Conservation (phyloP, 148 eudicot genomes). For the Vaccinium myrtillus region DNA sequence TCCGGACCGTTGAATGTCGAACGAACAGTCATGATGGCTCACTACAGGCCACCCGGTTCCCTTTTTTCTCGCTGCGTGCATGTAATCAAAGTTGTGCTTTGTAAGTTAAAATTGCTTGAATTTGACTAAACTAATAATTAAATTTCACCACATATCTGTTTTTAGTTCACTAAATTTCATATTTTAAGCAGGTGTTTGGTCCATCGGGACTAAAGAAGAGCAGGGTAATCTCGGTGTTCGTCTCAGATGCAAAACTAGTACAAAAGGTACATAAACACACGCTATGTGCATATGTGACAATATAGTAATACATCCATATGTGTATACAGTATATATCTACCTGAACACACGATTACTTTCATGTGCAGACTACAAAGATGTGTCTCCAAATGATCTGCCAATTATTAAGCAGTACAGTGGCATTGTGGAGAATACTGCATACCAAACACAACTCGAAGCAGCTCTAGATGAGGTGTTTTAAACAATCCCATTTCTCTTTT, state of each 20-base stretch:
- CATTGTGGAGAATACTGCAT: conserved; percentile 15
- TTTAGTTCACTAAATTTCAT: no score
- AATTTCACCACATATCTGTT: no score
- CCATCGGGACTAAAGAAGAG: background rate
- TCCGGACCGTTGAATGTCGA: no score
- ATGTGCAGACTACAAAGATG: conserved; percentile 26
- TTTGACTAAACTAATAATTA: no score
- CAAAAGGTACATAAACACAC: conserved; percentile 24
- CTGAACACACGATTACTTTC: no score
- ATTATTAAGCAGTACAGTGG: conserved; percentile 16
- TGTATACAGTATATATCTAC: background rate
- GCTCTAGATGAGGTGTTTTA: conserved; percentile 5
- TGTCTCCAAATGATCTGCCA: conserved; percentile 21
- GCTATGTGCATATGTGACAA: no score
- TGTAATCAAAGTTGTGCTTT: no score
- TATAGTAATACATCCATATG: background rate
- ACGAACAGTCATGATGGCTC: no score
- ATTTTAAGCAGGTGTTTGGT: conserved; percentile 14
- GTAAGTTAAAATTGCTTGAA: no score
- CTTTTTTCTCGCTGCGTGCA: no score
- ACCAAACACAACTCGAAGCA: conserved; percentile 22
- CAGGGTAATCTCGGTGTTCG: background rate
- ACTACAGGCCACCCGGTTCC: no score
- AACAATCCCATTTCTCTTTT: background rate
- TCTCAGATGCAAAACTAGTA: conserved; percentile 32